Conservation (phyloP, 2,329 filamentous ascomycete species). For the Diplodia sapinea region DNA sequence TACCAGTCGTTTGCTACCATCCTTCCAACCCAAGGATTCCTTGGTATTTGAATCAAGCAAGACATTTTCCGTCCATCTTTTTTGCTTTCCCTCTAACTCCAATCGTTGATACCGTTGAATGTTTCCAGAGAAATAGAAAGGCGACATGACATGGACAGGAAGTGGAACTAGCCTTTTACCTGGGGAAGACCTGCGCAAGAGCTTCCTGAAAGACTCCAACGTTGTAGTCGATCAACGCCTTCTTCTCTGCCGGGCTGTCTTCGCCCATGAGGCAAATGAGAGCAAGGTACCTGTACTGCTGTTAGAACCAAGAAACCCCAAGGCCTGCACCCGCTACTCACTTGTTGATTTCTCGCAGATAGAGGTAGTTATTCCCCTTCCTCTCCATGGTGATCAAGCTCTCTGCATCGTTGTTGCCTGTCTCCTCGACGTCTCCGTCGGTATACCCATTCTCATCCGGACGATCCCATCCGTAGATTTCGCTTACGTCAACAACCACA, state of each 20-base stretch:
- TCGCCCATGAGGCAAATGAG: conserved; percentile 88
- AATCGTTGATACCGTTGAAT: conserved; percentile 1
- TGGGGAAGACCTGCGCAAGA: conserved; percentile 75
- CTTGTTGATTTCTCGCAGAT: conserved; percentile 71
- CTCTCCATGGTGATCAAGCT: conserved; percentile 68
- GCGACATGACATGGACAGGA: background rate
- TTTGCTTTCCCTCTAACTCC: background rate
- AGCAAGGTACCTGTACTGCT: conserved; percentile 67
- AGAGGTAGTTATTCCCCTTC: conserved; percentile 64
- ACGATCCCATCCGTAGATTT: conserved; percentile 83
- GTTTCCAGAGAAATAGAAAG: background rate
- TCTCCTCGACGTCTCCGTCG: conserved; percentile 40
- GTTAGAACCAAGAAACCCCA: background rate
- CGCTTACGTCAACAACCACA: conserved; percentile 94
- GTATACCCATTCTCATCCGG: conserved; percentile 41
- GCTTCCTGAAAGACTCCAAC: conserved; percentile 82
- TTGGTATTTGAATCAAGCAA: background rate
- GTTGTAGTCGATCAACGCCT: conserved; percentile 85
- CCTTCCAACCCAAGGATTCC: background rate
- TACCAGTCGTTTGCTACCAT: background rate
- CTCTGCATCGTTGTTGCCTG: conserved; percentile 61
- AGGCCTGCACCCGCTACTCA: conserved; percentile 45
- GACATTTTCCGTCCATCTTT: background rate
- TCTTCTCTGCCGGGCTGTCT: conserved; percentile 78
- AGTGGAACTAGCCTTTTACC: conserved; percentile 39